Percentiles rank a stretch among this genome's conserved stretches.
These are phyloP conservation scores for Fomitopsis pinicola DNA, from an alignment of 1,284 basidiomycete genomes.

Conservation along the genomic window DNA sequence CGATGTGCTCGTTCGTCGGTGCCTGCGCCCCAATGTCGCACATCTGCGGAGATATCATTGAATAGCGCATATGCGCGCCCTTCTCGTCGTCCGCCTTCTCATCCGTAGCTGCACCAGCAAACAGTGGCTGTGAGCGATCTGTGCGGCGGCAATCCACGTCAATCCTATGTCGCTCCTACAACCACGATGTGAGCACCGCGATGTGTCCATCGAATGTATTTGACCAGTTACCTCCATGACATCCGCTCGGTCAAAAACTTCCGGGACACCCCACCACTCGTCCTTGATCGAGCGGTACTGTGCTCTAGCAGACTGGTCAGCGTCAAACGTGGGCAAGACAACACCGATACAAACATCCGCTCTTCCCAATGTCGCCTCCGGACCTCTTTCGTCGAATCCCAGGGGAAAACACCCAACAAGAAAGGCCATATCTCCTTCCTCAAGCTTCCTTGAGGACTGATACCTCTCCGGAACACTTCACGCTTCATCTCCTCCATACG, in stretches of 20 bases:
- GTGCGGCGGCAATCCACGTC: slow-evolving; percentile 97
- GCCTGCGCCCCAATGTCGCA: slow-evolving; percentile 78
- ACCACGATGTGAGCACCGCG: neutral
- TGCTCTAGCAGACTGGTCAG: slow-evolving; percentile 35
- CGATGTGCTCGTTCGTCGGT: slow-evolving; percentile 83
- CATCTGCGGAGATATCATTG: slow-evolving; percentile 67
- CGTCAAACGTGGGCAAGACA: neutral
- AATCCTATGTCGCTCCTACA: slow-evolving; percentile 78
- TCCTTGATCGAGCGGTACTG: slow-evolving; percentile 68
- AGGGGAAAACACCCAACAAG: slow-evolving; percentile 79
- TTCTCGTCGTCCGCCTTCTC: slow-evolving; percentile 46
- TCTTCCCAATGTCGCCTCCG: slow-evolving; percentile 54
- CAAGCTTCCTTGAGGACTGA: slow-evolving; percentile 47
- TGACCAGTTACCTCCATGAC: slow-evolving; percentile 57
- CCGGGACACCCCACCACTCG: slow-evolving; percentile 79
- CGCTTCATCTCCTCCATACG: slow-evolving; percentile 64
- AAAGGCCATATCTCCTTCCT: slow-evolving; percentile 86
- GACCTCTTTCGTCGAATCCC: slow-evolving; percentile 60
- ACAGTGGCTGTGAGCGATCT: slow-evolving; percentile 89
- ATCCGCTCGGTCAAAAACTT: slow-evolving; percentile 74
- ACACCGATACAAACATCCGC: slow-evolving; percentile 48
- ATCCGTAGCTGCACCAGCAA: slow-evolving; percentile 44
- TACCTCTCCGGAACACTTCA: slow-evolving; percentile 75
- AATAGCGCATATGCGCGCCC: slow-evolving; percentile 45
- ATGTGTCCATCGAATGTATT: neutral